phyloP scores from a whole-genome alignment of 1,284 basidiomycete species.

The Rhodotorula sp. region DNA sequence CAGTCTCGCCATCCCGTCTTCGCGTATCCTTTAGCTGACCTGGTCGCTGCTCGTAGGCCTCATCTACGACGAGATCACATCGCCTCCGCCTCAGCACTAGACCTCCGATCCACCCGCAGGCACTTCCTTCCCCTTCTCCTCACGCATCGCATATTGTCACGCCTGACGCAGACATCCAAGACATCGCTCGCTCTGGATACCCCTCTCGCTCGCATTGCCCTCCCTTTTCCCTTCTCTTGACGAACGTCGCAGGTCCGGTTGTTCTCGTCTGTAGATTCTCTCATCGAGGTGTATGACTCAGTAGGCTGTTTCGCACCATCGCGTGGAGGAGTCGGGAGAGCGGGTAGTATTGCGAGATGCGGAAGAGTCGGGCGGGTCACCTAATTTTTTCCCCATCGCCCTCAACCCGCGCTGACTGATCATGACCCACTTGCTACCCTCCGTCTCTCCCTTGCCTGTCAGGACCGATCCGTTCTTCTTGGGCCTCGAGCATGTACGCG shows the following conservation, averaged over 20 bases:
- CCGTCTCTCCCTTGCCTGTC: background rate
- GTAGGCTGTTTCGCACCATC: background rate
- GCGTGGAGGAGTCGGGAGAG: too few species aligned
- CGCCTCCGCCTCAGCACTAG: conserved; percentile 32
- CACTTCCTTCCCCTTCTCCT: background rate
- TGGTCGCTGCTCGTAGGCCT: conserved; percentile 43
- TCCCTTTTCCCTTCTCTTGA: background rate
- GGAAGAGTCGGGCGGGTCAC: too few species aligned
- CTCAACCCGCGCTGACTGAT: conserved; percentile 9
- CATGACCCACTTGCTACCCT: conserved; percentile 18
- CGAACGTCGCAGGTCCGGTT: too few species aligned
- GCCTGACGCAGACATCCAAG: background rate
- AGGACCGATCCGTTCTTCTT: conserved; percentile 19
- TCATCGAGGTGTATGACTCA: background rate
- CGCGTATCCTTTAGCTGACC: too few species aligned
- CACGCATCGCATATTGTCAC: background rate
- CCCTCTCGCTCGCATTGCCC: background rate
- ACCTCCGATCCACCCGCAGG: background rate
- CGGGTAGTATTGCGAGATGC: background rate
- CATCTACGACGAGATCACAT: conserved; percentile 53
- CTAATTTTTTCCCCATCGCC: conserved; percentile 3
- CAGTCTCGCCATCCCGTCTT: too few species aligned
- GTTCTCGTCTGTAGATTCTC: background rate
- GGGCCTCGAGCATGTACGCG: background rate
- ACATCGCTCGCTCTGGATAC: too few species aligned